Evolutionary conservation across 306 rosid species (phyloP), one percentile per base, ranked within the genome.

Genomic region (Clitoria ternatea): DNA sequence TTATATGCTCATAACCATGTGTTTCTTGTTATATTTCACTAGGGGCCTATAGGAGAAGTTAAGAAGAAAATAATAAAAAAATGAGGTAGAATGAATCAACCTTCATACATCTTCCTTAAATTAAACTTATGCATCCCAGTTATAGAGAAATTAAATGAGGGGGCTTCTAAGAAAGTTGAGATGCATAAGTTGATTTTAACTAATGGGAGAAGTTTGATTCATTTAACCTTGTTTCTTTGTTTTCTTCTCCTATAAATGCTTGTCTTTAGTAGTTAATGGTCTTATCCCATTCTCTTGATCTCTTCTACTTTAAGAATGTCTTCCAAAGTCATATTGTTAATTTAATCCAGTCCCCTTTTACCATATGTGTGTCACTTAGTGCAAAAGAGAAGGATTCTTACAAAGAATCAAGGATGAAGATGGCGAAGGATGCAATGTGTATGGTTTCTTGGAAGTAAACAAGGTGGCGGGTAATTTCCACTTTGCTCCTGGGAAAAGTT

Each of bases 381-480:
- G 99, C 88, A 91, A 95, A 86, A 89, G 99, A 84, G 99, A 95
- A 86, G 99, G 97, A 23, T 95, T 95, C 81, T 79, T 95, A 60
- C 93, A 95, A 77, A 87, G 85, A 81, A 87, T 95, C 83, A 95
- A 91, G 86, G 97, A 95, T 6, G 97, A 95, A 83, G 97, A 89
- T 4, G 96, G 99, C 24, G 99, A 95, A 86, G 99, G 97, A 17
- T 95, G 97, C 76, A 95, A 94, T 80, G 79, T 91, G 6, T 91
- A 94, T 83, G 99, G 99, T 10, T 91, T 89, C 80, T 79, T 94
- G 83, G 96, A 94, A 84, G 96, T 94, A 64, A 95, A 95, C 77
- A 95, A 95, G 83, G 97, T 95, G 44, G 99, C 97, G 5, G 97
- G 99, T 63, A 95, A 91, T 83, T 95, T 95, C 66, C 99, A 95